Base-by-base conservation (phyloP, 1,284 basidiomycete species). In the Tilletia walkeri region DNA sequence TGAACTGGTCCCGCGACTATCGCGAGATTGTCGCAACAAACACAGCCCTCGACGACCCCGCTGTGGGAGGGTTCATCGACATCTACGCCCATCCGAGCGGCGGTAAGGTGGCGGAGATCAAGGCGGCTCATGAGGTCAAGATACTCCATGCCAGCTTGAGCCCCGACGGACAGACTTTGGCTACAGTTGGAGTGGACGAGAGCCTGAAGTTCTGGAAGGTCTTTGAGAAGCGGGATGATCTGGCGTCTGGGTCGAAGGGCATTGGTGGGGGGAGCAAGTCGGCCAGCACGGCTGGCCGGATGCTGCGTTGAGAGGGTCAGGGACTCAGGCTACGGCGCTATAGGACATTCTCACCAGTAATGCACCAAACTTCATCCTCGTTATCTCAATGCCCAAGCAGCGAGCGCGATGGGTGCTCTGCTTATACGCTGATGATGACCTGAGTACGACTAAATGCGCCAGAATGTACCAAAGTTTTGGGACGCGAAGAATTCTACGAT, bases 1-100 rank as follows among this genome's bases (percentile, higher is more conserved):
- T 98, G 59, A 89, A 93, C 75, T 99, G 92, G 89, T 90, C 92
- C 0, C 89, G 90, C 10, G 91, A 95, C 84, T 88, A 90, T 72
- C 95, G 96, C 78, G 96, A 99, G 83, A 86, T 99, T 69, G 84
- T 97, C 16, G 92, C 91, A 24, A 96, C 95, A 0, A 95, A 99
- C 82, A 95, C 96, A 16, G 75, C 75, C 24, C 69, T 75, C 9
- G 80, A 81, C 65, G 74, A 74, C 50, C 59, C 59, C 20, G 74
- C 74, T 67, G 75, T 76, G 38, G 77, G 80, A 16, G 65, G 69
- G 6, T 66, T 77, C 67, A 67, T 83, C 65, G 78, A 78, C 67
- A 72, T 83, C 66, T 83, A 81, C 80, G 75, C 80, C 63, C 79
- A 83, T 66, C 82, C 82, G 0, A 75, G 76, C 16, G 75, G 79